These are phyloP conservation scores for Mucor mucedo DNA, from an alignment of 371 early-diverging fungal species.

Conservation along the genomic window DNA sequence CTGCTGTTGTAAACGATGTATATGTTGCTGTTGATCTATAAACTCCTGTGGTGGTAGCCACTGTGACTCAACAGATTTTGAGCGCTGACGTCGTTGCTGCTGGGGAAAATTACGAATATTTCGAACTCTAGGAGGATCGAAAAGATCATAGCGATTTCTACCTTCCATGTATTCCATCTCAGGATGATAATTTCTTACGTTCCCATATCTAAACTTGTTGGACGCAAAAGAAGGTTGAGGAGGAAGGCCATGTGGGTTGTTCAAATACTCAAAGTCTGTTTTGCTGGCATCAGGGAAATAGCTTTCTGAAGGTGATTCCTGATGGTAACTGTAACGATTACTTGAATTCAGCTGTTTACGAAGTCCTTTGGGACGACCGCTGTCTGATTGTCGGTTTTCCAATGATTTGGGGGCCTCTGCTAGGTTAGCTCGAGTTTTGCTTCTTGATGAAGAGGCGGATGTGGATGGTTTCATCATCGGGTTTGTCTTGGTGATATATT, in stretches of 20 bases:
- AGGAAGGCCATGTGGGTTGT: background rate
- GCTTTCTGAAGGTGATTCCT: background rate
- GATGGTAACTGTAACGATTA: background rate
- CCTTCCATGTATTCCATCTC: slow-evolving; percentile 1
- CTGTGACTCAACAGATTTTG: slow-evolving; percentile 22
- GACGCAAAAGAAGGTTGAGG: background rate
- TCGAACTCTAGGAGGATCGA: background rate
- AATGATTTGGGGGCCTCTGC: background rate
- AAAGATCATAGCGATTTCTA: background rate
- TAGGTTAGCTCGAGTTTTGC: background rate
- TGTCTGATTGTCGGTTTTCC: background rate
- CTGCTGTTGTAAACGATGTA: background rate
- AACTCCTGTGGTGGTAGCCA: background rate
- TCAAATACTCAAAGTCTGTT: background rate
- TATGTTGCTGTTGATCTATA: background rate
- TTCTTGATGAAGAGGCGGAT: slow-evolving; percentile 2
- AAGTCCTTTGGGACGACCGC: background rate
- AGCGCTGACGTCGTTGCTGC: slow-evolving; percentile 6
- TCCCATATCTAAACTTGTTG: background rate
- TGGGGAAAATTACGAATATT: background rate
- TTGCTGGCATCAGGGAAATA: slow-evolving; percentile 3
- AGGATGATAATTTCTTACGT: background rate
- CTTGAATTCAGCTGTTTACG: background rate
- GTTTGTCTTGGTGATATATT: background rate
- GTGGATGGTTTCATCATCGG: slow-evolving; percentile 9